phyloP scores from a whole-genome alignment of 345 rosid genomes.

The Populus euphratica region DNA sequence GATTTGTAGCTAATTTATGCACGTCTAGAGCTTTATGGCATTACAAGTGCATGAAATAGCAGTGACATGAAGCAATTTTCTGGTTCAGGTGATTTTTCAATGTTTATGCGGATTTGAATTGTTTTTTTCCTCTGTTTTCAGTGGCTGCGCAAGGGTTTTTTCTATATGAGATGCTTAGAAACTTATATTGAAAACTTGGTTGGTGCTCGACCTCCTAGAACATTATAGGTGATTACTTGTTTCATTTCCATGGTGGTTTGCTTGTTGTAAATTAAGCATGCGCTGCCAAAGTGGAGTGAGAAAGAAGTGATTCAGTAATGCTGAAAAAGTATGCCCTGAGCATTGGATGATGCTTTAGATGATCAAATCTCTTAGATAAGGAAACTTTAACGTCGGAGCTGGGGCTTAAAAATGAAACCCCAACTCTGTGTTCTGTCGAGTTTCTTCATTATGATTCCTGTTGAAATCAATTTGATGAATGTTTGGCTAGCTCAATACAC shows the following conservation, averaged over 20 bases:
- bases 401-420: neutral
- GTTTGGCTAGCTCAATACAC: neutral
- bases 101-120: neutral
- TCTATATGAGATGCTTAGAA: neutral
- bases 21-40: neutral
- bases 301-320: too few species aligned
- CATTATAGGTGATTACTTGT: neutral
- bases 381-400: neutral
- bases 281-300: too few species aligned
- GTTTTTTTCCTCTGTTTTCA: neutral
- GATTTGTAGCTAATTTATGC: neutral
- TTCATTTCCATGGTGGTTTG: neutral
- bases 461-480: neutral
- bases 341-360: neutral
- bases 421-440: neutral
- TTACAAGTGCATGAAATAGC: neutral
- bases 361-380: neutral
- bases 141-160: neutral
- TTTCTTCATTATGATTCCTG: neutral
- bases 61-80: neutral
- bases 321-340: too few species aligned
- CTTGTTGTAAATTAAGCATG: too few species aligned
- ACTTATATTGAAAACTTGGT: neutral
- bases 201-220: neutral
- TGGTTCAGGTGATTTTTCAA: neutral